These are phyloP conservation scores for Kwoniella botswanensis DNA, from an alignment of 768 basidiomycete genomes.

Conservation along the genomic window DNA sequence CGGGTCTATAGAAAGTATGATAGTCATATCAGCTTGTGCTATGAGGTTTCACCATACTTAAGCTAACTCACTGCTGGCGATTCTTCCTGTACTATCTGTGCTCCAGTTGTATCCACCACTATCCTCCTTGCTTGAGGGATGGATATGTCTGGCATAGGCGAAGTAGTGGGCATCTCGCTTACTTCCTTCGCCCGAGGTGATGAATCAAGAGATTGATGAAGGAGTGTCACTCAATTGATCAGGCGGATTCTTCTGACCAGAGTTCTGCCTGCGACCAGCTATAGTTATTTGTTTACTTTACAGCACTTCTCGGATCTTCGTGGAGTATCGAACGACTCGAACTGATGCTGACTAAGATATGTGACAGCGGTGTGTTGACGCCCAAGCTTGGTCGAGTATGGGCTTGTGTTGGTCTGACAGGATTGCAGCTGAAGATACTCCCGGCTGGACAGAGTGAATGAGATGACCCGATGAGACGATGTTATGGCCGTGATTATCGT, in stretches of 20 bases:
- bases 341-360: background rate
- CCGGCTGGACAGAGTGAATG: background rate
- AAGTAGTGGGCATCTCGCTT: constrained; percentile 12
- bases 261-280: too few relatives aligned
- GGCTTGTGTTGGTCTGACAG: too few relatives aligned
- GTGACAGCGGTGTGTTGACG: background rate
- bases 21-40: constrained; percentile 15
- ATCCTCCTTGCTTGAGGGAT: constrained; percentile 84
- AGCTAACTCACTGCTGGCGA: constrained; percentile 79
- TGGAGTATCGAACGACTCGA: background rate
- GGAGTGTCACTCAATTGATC: too few relatives aligned
- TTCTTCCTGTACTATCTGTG: constrained; percentile 89
- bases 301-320: too few relatives aligned
- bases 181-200: background rate
- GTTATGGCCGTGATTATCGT: background rate
- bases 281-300: too few relatives aligned
- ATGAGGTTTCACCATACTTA: background rate
- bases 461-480: background rate
- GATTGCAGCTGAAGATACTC: too few relatives aligned
- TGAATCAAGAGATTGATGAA: too few relatives aligned
- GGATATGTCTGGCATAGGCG: constrained; percentile 53
- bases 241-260: too few relatives aligned
- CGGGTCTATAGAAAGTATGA: constrained; percentile 58
- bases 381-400: too few relatives aligned
- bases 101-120: constrained; percentile 92